A percentile compares a stretch with the other conserved stretches of the same genome.
phyloP scores from a whole-genome alignment of 2,329 filamentous ascomycete species.

The Penicillium sp. region DNA sequence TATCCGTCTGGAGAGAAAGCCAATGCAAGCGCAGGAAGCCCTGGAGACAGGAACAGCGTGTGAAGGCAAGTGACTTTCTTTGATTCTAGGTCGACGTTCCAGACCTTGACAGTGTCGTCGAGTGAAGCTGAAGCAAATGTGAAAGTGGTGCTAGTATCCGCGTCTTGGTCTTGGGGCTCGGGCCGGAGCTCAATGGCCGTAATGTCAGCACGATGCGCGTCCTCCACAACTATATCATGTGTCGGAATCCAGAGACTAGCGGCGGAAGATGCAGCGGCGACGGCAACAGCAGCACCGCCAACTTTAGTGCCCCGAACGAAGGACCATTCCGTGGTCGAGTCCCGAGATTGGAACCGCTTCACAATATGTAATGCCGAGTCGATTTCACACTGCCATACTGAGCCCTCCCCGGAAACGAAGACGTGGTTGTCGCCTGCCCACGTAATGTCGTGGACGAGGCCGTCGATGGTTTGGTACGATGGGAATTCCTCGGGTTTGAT shows the following conservation, averaged over 20 bases:
- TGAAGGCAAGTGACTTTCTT: slow-evolving; percentile 36
- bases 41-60: slow-evolving; percentile 32
- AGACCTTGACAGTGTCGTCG: slow-evolving; percentile 44
- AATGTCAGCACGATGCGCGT: slow-evolving; percentile 40
- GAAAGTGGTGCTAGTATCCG: slow-evolving; percentile 24
- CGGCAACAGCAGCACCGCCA: slow-evolving; percentile 29
- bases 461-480: slow-evolving; percentile 32
- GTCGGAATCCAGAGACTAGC: slow-evolving; percentile 44
- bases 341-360: slow-evolving; percentile 30
- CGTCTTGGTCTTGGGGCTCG: slow-evolving; percentile 25
- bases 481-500: slow-evolving; percentile 35
- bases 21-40: slow-evolving; percentile 37
- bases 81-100: slow-evolving; percentile 38
- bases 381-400: slow-evolving; percentile 38
- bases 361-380: slow-evolving; percentile 35
- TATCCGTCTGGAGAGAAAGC: slow-evolving; percentile 47
- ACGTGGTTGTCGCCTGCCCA: slow-evolving; percentile 37
- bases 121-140: slow-evolving; percentile 44
- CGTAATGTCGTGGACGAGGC: slow-evolving; percentile 39
- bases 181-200: slow-evolving; percentile 42
- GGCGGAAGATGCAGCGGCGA: slow-evolving; percentile 37
- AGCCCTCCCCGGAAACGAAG: slow-evolving; percentile 39
- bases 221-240: slow-evolving; percentile 36
- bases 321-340: slow-evolving; percentile 35
- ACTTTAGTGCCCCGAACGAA: slow-evolving; percentile 35